Evolutionary conservation across 2,329 filamentous ascomycete genomes (phyloP).

Genomic region (Myriosclerotinia scirpicola): DNA sequence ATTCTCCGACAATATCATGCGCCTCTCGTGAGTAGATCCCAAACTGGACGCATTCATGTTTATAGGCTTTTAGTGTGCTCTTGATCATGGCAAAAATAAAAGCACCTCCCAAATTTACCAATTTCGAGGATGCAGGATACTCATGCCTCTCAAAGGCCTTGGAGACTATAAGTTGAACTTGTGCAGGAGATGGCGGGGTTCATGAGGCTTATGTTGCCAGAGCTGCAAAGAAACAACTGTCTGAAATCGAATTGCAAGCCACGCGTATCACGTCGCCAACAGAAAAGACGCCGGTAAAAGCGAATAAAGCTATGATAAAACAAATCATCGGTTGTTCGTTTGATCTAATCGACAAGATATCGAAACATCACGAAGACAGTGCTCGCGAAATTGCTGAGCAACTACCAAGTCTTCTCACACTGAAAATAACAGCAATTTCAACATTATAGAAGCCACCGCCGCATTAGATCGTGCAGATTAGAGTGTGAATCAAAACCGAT

Average conservation of each 20-base stretch:
- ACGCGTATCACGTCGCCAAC: no score
- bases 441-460: constrained; percentile 44
- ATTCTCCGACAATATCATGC: no score
- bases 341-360: neutral
- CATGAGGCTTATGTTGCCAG: neutral
- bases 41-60: neutral
- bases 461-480: constrained; percentile 5
- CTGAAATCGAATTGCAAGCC: no score
- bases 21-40: constrained; percentile 16
- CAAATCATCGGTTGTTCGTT: neutral
- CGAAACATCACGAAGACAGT: neutral
- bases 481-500: constrained; percentile 4
- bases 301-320: neutral
- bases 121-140: constrained; percentile 23
- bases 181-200: neutral
- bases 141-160: constrained; percentile 21
- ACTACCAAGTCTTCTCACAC: constrained; percentile 42
- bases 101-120: neutral
- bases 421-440: constrained; percentile 51
- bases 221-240: neutral
- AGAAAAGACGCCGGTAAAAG: neutral
- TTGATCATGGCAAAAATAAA: neutral
- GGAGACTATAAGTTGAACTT: neutral
- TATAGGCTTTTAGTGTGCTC: neutral
- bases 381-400: constrained; percentile 12